A percentile compares a stretch with the other conserved stretches of the same genome.
Evolutionary conservation across 2,329 filamentous ascomycete genomes (phyloP).

Genomic region (Curvularia spicifera): DNA sequence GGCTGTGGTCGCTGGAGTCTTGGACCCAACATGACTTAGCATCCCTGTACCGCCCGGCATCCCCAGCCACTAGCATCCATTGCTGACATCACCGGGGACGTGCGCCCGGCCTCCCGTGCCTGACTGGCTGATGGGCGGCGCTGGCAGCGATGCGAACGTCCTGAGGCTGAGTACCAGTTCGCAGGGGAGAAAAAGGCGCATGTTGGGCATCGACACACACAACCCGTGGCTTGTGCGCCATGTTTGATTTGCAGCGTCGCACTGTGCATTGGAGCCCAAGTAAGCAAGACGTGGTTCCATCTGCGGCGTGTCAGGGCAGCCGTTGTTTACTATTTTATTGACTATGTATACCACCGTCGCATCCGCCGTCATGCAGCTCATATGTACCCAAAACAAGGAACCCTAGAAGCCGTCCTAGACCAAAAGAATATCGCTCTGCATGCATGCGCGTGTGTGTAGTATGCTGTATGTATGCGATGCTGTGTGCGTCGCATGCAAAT

Average conservation of each 20-base stretch:
- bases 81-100: conserved; percentile 15
- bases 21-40: conserved; percentile 20
- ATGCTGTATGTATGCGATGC: no score
- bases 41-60: conserved; percentile 15
- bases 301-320: conserved; percentile 8
- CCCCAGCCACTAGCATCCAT: conserved; percentile 18
- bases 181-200: conserved; percentile 16
- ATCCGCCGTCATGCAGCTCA: conserved; percentile 12
- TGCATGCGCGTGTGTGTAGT: background rate
- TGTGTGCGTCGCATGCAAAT: conserved; percentile 17
- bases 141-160: background rate
- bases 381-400: conserved; percentile 20
- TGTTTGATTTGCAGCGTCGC: background rate
- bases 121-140: conserved; percentile 13
- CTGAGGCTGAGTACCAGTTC: conserved; percentile 14
- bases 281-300: background rate
- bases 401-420: conserved; percentile 10
- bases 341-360: conserved; percentile 6
- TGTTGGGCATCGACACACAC: conserved; percentile 1
- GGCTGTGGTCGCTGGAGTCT: conserved; percentile 20
- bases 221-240: background rate
- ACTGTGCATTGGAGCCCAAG: background rate
- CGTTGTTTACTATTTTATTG: conserved; percentile 16
- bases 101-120: conserved; percentile 2
- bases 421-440: conserved; percentile 20